These are phyloP conservation scores for Lachnellula cervina DNA, from an alignment of 2,329 filamentous ascomycete genomes.

Conservation along the genomic window DNA sequence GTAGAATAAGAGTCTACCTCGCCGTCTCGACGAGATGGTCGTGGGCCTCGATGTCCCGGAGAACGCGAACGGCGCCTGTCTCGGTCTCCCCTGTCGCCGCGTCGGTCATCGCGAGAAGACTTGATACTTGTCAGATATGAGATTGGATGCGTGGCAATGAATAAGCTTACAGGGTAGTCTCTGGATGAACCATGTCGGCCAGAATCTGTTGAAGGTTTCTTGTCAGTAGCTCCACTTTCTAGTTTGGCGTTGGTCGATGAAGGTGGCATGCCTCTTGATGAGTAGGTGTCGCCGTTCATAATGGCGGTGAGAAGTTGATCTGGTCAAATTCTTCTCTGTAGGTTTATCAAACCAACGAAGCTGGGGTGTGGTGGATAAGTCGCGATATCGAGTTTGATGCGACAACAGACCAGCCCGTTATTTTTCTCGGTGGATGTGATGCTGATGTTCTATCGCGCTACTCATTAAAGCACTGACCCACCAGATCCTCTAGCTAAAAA, in stretches of 20 bases:
- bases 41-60: conserved; percentile 65
- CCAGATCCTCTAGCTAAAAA: too few species aligned
- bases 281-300: conserved; percentile 86
- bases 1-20: conserved; percentile 86
- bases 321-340: background rate
- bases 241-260: conserved; percentile 25
- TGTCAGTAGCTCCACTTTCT: conserved; percentile 33
- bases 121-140: conserved; percentile 24
- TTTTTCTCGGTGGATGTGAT: background rate
- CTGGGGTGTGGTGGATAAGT: background rate
- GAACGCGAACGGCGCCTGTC: conserved; percentile 80
- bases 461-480: background rate
- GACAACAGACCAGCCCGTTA: background rate
- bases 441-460: background rate
- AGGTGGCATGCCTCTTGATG: conserved; percentile 60
- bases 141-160: background rate
- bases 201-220: conserved; percentile 38
- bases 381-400: too few species aligned
- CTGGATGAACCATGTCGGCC: conserved; percentile 43
- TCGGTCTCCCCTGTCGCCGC: conserved; percentile 44
- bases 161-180: conserved; percentile 46
- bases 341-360: background rate
- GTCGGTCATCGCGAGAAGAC: conserved; percentile 36
- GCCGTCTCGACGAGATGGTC: conserved; percentile 63
- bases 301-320: conserved; percentile 27